Evolutionary conservation across 202 grass and related monocot genomes (phyloP), one percentile per base, ranked within the genome.

Genomic region (Schoenoplectus tabernaemontani): DNA sequence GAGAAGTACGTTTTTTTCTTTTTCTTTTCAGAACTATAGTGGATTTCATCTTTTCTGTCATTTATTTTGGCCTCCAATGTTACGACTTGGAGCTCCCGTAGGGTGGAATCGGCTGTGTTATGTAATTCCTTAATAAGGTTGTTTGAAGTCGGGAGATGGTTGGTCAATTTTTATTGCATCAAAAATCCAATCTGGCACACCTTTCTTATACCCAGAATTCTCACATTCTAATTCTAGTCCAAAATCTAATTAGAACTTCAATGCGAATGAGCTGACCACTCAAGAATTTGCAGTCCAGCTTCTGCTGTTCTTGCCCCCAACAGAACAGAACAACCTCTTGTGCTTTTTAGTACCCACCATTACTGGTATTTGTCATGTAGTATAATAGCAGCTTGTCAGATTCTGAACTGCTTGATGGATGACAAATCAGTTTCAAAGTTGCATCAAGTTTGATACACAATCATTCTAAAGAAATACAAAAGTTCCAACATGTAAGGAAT

Each of bases 1-100:
- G 82, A 88, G 78, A 80, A 64, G 78, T 80, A 63, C 7, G 77
- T 64, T 22, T 56, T 51, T 20, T 80, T n/a, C n/a, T n/a, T n/a
- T n/a, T n/a, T n/a, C n/a, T n/a, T n/a, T n/a, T n/a, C n/a, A n/a
- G n/a, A n/a, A n/a, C n/a, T n/a, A n/a, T n/a, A n/a, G n/a, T n/a
- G n/a, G n/a, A n/a, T n/a, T n/a, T n/a, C n/a, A n/a, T n/a, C n/a
- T n/a, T n/a, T n/a, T n/a, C n/a, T n/a, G n/a, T n/a, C n/a, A n/a
- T n/a, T n/a, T n/a, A n/a, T n/a, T n/a, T n/a, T n/a, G n/a, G n/a
- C n/a, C n/a, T n/a, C n/a, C n/a, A n/a, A n/a, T n/a, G n/a, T n/a
- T n/a, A n/a, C n/a, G n/a, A n/a, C n/a, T n/a, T n/a, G n/a, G n/a
- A n/a, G n/a, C n/a, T n/a, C n/a, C n/a, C n/a, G n/a, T n/a, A n/a